A percentile compares a stretch with the other conserved stretches of the same genome.
These are phyloP conservation scores for Russula vinacea DNA, from an alignment of 768 basidiomycete species.

Conservation along the genomic window DNA sequence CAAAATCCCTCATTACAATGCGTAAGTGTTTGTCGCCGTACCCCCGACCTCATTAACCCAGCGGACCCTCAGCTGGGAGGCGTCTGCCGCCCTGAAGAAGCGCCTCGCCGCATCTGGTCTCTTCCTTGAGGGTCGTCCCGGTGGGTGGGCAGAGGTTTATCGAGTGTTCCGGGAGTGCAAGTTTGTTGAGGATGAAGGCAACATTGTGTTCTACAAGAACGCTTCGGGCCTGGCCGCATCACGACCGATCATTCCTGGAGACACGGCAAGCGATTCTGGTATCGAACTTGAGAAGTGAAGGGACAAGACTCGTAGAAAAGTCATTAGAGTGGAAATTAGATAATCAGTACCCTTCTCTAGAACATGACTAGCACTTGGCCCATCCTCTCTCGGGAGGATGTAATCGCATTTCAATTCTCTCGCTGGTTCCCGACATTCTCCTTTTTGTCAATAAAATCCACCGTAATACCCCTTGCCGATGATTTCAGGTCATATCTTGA, in stretches of 20 bases:
- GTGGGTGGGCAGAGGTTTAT: constrained; percentile 77
- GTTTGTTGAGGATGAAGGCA: constrained; percentile 94
- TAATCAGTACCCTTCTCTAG: neutral
- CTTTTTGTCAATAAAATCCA: constrained; percentile 64
- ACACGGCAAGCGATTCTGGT: constrained; percentile 61
- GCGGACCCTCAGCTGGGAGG: constrained; percentile 70
- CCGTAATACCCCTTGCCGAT: constrained; percentile 62
- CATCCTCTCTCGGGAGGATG: constrained; percentile 45
- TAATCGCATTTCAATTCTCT: constrained; percentile 77
- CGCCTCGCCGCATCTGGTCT: constrained; percentile 59
- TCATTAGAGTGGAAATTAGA: neutral
- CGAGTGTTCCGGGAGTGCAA: constrained; percentile 78
- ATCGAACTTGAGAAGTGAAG: constrained; percentile 48
- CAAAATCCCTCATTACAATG: constrained; percentile 96
- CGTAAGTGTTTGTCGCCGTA: constrained; percentile 42
- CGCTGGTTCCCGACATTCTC: constrained; percentile 79
- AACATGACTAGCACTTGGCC: constrained; percentile 47
- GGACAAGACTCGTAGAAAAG: constrained; percentile 23
- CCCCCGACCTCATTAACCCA: neutral
- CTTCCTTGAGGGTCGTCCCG: constrained; percentile 65
- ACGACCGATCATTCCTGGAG: constrained; percentile 63
- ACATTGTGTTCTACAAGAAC: constrained; percentile 90
- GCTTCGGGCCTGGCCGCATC: constrained; percentile 70
- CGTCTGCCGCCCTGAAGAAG: constrained; percentile 77
- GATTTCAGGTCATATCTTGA: constrained; percentile 71